Evolutionary conservation across 192 early-diverging fungal genomes (phyloP), one percentile per base, ranked within the genome.

Genomic region (Backusella macrospora): DNA sequence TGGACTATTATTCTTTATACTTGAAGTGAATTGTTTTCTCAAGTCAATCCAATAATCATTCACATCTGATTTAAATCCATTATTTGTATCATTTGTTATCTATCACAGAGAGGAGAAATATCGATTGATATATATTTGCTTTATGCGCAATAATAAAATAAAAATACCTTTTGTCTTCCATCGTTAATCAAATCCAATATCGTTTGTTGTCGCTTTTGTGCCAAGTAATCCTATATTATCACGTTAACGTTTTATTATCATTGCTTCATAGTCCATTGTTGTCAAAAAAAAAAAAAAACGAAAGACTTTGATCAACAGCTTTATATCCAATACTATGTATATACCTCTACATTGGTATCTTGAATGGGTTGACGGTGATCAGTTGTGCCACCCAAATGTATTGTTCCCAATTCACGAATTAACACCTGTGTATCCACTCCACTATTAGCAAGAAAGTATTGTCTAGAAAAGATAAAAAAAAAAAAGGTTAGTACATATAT

Each of bases 301-400:
- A 42, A 42, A 42, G 40, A 42, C 40, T 42, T 6, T 42, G 3
- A 6, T 42, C 40, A 6, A 42, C 7, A 42, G 3, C 3, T 42
- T 6, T 16, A 52, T 52, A 52, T 52, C 46, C 14, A 6, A 13
- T 6, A 0, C 16, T 1, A 21, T 21, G 18, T 52, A 21, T 14
- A 15, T 13, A 82, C 84, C 46, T 96, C 93, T 34, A 96, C 87
- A 72, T 96, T 94, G 23, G 91, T 93, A 70, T 98, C 96, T 65
- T 86, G 83, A 26, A 90, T 80, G 1, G 91, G 92, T 70, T 90
- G 87, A 66, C 90, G 81, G 43, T 87, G 84, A 69, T 95, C 94
- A 68, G 92, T 93, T 5, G 93, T 87, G n/a, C 86, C 81, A 14
- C 89, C 77, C 38, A 94, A 77, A 63, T 93, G 86, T 63, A 95